Evolutionary conservation across 805 yeast genomes (phyloP), one percentile per base, ranked within the genome.

Genomic region (Wickerhamiella allomyrinae): DNA sequence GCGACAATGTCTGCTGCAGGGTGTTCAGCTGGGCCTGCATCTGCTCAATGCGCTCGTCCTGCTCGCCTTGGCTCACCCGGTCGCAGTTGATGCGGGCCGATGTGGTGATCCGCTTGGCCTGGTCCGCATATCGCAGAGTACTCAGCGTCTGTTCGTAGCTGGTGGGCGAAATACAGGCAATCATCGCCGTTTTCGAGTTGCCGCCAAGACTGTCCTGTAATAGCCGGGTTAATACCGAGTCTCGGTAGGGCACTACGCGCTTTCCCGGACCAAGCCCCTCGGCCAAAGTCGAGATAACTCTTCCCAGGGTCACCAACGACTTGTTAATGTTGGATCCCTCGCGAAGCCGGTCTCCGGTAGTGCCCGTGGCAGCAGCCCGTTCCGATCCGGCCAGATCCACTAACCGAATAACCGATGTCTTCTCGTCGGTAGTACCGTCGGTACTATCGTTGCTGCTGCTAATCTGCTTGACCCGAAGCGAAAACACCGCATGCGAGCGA

Each of bases 341-440:
- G 49, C 75, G 71, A 43, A 79, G 65, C 40, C 91, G 62, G 20
- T 48, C 57, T 11, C 69, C 69, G 14, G 69, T 73, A 6, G 79
- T 72, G 23, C 80, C 78, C 0, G 83, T 73, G 20, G 77, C 68
- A 15, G 64, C 58, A 2, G 78, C 73, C 41, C 89, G 65, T 56
- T 83, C 94, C 1, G 89, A 79, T 0, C 94, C 87, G 0, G 94
- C 94, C 46, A 83, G 60, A 59, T 83, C 94, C 2, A 83, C 89
- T 14, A 83, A 63, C 44, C 79, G 67, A 29, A 84, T 64, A 46
- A 71, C 71, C 2, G 91, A 79, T 1, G 68, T 58, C 49, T 72
- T 72, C 47, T 71, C 76, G 38, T 59, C 59, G 11, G 61, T 60
- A 37, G 66, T 47, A 7, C 56, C 57, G 1, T 57, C 52, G n/a